Evolutionary conservation across 2,329 filamentous ascomycete species (phyloP).

Genomic region (Aureobasidium mangrovei): DNA sequence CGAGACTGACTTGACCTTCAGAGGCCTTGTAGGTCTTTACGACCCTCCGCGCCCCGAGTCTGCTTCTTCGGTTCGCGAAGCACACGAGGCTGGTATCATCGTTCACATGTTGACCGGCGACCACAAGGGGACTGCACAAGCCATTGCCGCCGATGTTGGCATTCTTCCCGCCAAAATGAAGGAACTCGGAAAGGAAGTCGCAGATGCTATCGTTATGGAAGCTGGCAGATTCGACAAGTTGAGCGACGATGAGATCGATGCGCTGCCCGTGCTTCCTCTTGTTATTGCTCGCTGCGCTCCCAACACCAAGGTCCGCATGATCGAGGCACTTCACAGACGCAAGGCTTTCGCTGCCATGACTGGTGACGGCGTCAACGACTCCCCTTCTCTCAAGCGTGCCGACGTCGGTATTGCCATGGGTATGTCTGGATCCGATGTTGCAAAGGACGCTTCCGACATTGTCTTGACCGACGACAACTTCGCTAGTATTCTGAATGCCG

Average conservation of each 20-base stretch:
- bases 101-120: conserved; percentile 84
- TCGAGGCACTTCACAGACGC: conserved; percentile 73
- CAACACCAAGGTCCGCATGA: conserved; percentile 83
- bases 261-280: conserved; percentile 63
- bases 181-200: conserved; percentile 51
- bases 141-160: conserved; percentile 70
- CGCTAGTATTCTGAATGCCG: conserved; percentile 72
- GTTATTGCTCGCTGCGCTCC: conserved; percentile 80
- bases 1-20: conserved; percentile 60
- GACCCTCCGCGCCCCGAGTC: conserved; percentile 79
- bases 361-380: conserved; percentile 81
- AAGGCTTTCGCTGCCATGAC: conserved; percentile 76
- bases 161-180: conserved; percentile 61
- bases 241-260: conserved; percentile 64
- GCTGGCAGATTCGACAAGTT: conserved; percentile 54
- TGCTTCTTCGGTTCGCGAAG: conserved; percentile 60
- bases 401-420: conserved; percentile 90
- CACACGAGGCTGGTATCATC: conserved; percentile 63
- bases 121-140: conserved; percentile 67
- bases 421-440: conserved; percentile 72
- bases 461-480: conserved; percentile 76
- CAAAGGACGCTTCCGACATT: conserved; percentile 75
- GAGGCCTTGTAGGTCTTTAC: conserved; percentile 78
- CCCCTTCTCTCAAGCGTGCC: conserved; percentile 67
- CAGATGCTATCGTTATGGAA: conserved; percentile 63